Evolutionary conservation across 2,329 filamentous ascomycete species (phyloP), one percentile per base, ranked within the genome.

Genomic region (Claviceps paspali): DNA sequence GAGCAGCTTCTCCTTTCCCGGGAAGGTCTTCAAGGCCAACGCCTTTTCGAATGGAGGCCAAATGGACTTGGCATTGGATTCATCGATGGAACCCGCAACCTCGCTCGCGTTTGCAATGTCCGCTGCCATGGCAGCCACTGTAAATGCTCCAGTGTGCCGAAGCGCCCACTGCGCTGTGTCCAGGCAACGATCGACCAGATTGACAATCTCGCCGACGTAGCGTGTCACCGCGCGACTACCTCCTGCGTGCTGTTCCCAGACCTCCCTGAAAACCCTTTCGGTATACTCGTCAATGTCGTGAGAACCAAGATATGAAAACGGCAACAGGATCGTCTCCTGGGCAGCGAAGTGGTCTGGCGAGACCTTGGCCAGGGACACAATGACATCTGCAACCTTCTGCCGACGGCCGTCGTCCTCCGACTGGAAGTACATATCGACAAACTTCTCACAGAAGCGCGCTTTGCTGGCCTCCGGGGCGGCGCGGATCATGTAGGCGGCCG

Each of bases 211-310:
- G 27, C 69, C 69, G 6, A 94, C 69, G 52, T 94, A 94, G 1
- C 94, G 71, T 33, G 81, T 71, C 5, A 94, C 83, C 0, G 83
- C 80, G 22, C 87, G 76, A 23, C 72, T 76, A 31, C 85, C 87
- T 35, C 87, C 88, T 1, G 92, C 87, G 50, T 93, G 87, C 47
- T 94, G 83, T 34, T 74, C 72, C 91, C 91, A 98, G 0, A 86
- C 84, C 39, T 86, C 81, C 27, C 75, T 67, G 51, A 92, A 93
- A n/a, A 77, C 72, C 45, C 84, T 79, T 39, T 73, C 70, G 3
- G 88, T 82, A 46, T 85, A 79, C 36, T 82, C 78, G 49, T 93
- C 79, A 1, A 73, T 75, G 52, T 98, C 91, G 49, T 94, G 82
- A 49, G 85, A 83, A 2, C 76, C 85, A 21, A 96, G 67, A 52